Conservation (phyloP, 768 basidiomycete genomes). For the Hemileccinum impolitum region DNA sequence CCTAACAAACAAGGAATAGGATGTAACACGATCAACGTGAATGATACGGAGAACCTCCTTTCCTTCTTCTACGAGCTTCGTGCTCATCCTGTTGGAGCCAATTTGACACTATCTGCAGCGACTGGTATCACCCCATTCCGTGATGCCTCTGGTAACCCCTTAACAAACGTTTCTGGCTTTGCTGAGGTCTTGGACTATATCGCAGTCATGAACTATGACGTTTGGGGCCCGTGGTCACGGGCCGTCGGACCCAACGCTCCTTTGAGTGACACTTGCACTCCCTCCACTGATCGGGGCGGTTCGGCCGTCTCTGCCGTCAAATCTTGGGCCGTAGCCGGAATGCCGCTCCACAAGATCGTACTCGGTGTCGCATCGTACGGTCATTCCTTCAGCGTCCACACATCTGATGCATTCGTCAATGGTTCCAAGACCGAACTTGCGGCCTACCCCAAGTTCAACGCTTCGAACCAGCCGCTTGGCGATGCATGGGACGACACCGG, state of each 20-base stretch:
- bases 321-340: conserved; percentile 73
- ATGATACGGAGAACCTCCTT: conserved; percentile 78
- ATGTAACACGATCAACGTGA: conserved; percentile 55
- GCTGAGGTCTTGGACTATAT: conserved; percentile 67
- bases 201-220: conserved; percentile 63
- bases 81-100: conserved; percentile 42
- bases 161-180: conserved; percentile 71
- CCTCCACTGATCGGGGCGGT: conserved; percentile 54
- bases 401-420: conserved; percentile 34
- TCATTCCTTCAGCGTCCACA: conserved; percentile 57
- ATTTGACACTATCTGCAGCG: conserved; percentile 67
- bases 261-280: conserved; percentile 70
- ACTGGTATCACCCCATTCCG: conserved; percentile 64
- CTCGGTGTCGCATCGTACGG: conserved; percentile 84
- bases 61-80: conserved; percentile 71
- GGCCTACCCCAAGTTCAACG: conserved; percentile 49
- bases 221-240: conserved; percentile 50
- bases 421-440: conserved; percentile 35
- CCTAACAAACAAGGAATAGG: conserved; percentile 63
- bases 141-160: conserved; percentile 54
- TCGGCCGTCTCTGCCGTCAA: conserved; percentile 72
- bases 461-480: conserved; percentile 43
- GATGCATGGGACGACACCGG: conserved; percentile 53
- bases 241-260: conserved; percentile 79
- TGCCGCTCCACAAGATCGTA: conserved; percentile 66